Conservation (phyloP, 1,284 basidiomycete genomes). For the Agroathelia rolfsii region DNA sequence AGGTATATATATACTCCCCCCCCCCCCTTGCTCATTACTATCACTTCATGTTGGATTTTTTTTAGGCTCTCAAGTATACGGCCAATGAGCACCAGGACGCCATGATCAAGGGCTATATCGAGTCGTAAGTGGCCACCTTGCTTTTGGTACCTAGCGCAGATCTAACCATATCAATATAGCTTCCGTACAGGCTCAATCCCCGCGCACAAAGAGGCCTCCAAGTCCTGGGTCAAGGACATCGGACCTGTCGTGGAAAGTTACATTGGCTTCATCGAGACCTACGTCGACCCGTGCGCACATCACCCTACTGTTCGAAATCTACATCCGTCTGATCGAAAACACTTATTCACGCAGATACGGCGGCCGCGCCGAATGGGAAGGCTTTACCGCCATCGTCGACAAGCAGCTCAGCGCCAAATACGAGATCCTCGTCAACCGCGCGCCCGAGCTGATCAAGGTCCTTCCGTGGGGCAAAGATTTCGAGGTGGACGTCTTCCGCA, state of each 20-base stretch:
- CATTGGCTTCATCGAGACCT: slow-evolving; percentile 33
- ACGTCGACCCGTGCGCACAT: slow-evolving; percentile 51
- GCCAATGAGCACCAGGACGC: slow-evolving; percentile 36
- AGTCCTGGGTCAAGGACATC: slow-evolving; percentile 45
- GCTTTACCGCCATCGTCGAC: slow-evolving; percentile 47
- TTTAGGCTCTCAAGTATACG: slow-evolving; percentile 30
- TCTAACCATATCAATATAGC: slow-evolving; percentile 13
- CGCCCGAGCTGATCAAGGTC: slow-evolving; percentile 38
- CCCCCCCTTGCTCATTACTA: no score
- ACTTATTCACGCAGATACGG: no score
- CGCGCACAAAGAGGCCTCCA: slow-evolving; percentile 37
- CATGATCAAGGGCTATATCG: slow-evolving; percentile 39
- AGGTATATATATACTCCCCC: slow-evolving; percentile 35
- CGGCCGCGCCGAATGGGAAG: slow-evolving; percentile 46
- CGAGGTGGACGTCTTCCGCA: slow-evolving; percentile 42
- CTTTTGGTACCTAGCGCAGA: neutral
- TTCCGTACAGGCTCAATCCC: slow-evolving; percentile 41
- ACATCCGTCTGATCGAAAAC: no score
- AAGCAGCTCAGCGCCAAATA: slow-evolving; percentile 42
- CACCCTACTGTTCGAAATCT: no score
- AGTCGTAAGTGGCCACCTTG: slow-evolving; percentile 24
- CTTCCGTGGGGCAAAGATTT: slow-evolving; percentile 46
- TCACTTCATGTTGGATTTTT: no score
- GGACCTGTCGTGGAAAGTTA: slow-evolving; percentile 46
- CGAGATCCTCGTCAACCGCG: slow-evolving; percentile 36